Evolutionary conservation across 352 stramenopile genomes (phyloP), one percentile per base, ranked within the genome.

Genomic region (Globisporangium abappressorium): DNA sequence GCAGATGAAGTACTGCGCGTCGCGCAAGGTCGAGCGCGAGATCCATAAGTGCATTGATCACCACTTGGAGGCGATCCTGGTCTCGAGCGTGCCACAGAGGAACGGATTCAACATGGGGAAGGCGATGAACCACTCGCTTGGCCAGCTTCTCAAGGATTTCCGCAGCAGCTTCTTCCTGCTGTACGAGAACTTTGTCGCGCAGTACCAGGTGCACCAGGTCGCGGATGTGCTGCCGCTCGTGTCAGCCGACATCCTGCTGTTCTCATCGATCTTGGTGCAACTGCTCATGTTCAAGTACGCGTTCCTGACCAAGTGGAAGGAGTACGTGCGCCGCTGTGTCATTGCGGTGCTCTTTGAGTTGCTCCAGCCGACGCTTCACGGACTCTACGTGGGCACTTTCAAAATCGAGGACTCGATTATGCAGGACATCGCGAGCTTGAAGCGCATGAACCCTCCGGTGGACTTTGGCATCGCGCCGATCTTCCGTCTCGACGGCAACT

Each of bases 271-370:
- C 57, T 68, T 90, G 26, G 67, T 75, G 2, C 84, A 90, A 59
- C 71, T 92, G 12, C 64, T 90, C 30, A 33, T 80, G 41, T 88
- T 81, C 67, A 92, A 87, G 64, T 88, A 90, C 66, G 49, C 73
- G 0, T 70, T 78, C 18, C 64, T 77, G 9, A 49, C 61, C 11
- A 64, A 58, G 43, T 70, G 61, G 18, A 72, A 70, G 1, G 22
- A 67, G 9, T 47, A 74, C 18, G 69, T 90, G 22, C 70, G 80
- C 1, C 73, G 78, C n/a, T 79, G 73, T 15, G 79, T 89, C 7
- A 54, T 91, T 0, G 73, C 76, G n/a, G 78, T 79, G 9, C 79
- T 90, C 22, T 91, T 92, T 66, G 82, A 87, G 26, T 75, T 79
- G 20, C 73, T 92, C 5, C 82, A 92, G 62, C 82, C 79, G 51